Percentiles rank a stretch among this genome's conserved stretches.
phyloP scores from a whole-genome alignment of 192 early-diverging fungal genomes.

The Chytriomyces hyalinus region DNA sequence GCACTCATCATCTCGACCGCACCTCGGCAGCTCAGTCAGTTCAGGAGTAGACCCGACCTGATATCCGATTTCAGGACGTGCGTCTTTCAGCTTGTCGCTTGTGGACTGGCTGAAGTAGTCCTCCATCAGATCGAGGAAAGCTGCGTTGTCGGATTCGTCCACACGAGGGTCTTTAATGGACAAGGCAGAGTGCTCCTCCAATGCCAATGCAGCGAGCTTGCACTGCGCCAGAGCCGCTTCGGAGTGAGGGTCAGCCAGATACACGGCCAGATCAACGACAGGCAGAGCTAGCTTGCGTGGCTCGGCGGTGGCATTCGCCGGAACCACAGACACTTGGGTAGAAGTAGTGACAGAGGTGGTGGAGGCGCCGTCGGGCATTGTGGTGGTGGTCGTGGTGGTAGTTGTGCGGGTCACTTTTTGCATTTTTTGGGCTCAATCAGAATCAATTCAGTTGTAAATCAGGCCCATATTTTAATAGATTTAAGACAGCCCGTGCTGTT shows the following conservation, averaged over 20 bases:
- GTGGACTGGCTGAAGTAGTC: slow-evolving; percentile 70
- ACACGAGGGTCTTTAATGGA: slow-evolving; percentile 73
- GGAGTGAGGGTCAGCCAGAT: slow-evolving; percentile 58
- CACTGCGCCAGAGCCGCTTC: slow-evolving; percentile 35
- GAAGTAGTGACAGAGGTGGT: background rate
- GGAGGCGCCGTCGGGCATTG: background rate
- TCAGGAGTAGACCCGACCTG: slow-evolving; percentile 70
- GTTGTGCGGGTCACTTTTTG: background rate
- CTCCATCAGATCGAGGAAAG: slow-evolving; percentile 69
- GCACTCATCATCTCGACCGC: slow-evolving; percentile 65
- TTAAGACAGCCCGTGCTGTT: background rate
- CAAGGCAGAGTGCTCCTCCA: slow-evolving; percentile 67
- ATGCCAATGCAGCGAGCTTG: slow-evolving; percentile 61
- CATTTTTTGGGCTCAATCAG: background rate
- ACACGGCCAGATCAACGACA: slow-evolving; percentile 64
- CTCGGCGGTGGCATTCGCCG: background rate
- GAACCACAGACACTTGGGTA: background rate
- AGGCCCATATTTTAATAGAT: too few species aligned
- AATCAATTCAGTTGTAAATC: background rate
- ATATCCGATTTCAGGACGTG: slow-evolving; percentile 61
- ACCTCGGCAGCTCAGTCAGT: slow-evolving; percentile 69
- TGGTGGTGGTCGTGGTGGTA: background rate
- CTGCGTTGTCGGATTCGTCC: slow-evolving; percentile 51
- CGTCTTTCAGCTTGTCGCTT: slow-evolving; percentile 68
- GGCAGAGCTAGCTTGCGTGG: slow-evolving; percentile 40